Evolutionary conservation across 208 protist genomes (phyloP).

Genomic region (Crithidia bombi): DNA sequence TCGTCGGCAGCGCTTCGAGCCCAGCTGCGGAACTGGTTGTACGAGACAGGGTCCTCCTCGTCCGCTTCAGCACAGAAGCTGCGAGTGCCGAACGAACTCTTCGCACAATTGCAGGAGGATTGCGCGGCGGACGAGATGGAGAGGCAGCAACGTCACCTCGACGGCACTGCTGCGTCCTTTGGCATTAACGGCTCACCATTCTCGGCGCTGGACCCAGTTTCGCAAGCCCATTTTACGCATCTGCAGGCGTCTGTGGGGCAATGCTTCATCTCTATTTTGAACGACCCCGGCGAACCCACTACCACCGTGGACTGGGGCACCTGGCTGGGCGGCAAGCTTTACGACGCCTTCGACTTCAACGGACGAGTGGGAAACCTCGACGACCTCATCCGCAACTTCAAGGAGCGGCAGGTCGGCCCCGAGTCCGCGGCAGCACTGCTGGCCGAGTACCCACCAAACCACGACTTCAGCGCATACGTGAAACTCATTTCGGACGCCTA

Average conservation of each 20-base stretch:
- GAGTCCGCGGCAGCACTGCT: conserved; percentile 54
- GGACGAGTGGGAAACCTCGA: conserved; percentile 24
- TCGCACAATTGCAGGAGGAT: conserved; percentile 47
- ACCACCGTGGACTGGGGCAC: conserved; percentile 50
- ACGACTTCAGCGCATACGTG: conserved; percentile 75
- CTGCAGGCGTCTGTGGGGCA: conserved; percentile 83
- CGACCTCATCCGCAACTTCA: conserved; percentile 29
- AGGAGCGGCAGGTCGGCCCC: conserved; percentile 27
- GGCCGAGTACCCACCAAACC: conserved; percentile 39
- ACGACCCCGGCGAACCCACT: conserved; percentile 63
- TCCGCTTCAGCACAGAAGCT: conserved; percentile 13
- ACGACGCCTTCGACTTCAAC: conserved; percentile 72
- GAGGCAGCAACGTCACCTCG: conserved; percentile 11
- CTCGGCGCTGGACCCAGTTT: conserved; percentile 63
- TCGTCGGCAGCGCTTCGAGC: conserved; percentile 62
- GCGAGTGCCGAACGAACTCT: conserved; percentile 43
- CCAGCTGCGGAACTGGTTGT: conserved; percentile 71
- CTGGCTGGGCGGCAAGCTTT: conserved; percentile 75
- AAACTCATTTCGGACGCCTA: conserved; percentile 70
- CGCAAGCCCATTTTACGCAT: conserved; percentile 70
- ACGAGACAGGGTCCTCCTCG: conserved; percentile 29
- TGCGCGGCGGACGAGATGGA: conserved; percentile 35
- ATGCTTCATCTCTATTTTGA: conserved; percentile 91
- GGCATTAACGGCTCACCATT: conserved; percentile 45
- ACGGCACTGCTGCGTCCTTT: conserved; percentile 5